Percentiles rank a stretch among this genome's conserved stretches.
These are phyloP conservation scores for Kockiozyma suomiensis DNA, from an alignment of 805 yeast species.

Conservation along the genomic window DNA sequence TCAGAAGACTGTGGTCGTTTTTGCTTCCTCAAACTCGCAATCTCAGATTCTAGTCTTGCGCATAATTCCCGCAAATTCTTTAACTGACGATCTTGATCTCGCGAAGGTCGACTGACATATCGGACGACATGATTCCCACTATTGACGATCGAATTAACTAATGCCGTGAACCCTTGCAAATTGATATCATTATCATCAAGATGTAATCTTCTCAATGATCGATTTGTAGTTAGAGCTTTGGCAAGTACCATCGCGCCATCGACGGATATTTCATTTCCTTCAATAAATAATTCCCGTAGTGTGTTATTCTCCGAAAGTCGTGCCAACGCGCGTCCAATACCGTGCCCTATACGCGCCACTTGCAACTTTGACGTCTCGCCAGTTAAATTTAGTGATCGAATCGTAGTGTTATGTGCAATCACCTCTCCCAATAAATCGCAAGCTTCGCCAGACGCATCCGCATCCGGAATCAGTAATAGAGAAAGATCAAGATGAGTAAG, in stretches of 20 bases:
- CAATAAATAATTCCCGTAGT: constrained; percentile 27
- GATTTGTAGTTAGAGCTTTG: constrained; percentile 29
- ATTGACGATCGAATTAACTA: constrained; percentile 28
- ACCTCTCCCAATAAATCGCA: constrained; percentile 36
- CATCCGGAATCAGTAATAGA: constrained; percentile 35
- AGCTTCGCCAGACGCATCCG: constrained; percentile 34
- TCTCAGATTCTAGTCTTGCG: constrained; percentile 21
- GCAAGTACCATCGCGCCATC: constrained; percentile 37
- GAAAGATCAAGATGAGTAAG: constrained; percentile 36
- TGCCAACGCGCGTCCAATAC: constrained; percentile 32
- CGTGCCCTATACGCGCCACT: constrained; percentile 36
- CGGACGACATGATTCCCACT: constrained; percentile 12
- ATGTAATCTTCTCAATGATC: constrained; percentile 27
- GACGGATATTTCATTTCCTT: constrained; percentile 36
- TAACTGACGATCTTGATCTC: constrained; percentile 23
- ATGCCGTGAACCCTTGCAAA: constrained; percentile 34
- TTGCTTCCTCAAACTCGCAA: constrained; percentile 20
- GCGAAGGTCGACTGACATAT: constrained; percentile 17
- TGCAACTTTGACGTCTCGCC: constrained; percentile 38
- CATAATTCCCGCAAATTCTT: constrained; percentile 12
- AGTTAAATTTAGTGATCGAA: constrained; percentile 30
- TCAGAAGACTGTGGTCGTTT: constrained; percentile 12
- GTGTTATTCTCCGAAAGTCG: constrained; percentile 26
- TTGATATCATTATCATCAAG: constrained; percentile 36
- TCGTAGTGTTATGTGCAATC: constrained; percentile 28